Percentiles rank a stretch among this genome's conserved stretches.
These are phyloP conservation scores for Entrophospora sp. DNA, from an alignment of 192 early-diverging fungal species.

Conservation along the genomic window DNA sequence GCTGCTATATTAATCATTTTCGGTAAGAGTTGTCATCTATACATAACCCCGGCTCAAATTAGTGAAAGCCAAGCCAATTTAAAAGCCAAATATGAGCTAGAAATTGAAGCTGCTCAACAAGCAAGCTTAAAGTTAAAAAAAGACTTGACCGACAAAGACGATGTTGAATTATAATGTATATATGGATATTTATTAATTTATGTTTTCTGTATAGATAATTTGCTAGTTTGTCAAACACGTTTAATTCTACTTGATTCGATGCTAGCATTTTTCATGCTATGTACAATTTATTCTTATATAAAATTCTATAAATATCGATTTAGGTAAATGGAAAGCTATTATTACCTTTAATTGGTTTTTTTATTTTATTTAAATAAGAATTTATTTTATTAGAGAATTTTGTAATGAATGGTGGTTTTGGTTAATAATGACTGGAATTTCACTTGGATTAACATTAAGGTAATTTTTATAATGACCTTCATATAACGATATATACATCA, in stretches of 20 bases:
- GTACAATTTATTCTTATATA: conserved; percentile 84
- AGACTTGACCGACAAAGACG: too few relatives aligned
- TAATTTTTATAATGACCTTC: conserved; percentile 14
- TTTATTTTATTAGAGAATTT: conserved; percentile 70
- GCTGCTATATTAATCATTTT: conserved; percentile 74
- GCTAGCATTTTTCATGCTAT: conserved; percentile 84
- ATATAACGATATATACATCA: too few relatives aligned
- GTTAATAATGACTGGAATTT: conserved; percentile 72
- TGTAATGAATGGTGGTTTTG: conserved; percentile 76
- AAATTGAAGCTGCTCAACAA: not conserved
- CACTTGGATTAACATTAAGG: conserved; percentile 61
- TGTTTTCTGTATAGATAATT: conserved; percentile 83
- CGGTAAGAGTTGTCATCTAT: too few relatives aligned
- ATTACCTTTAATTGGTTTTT: conserved; percentile 6
- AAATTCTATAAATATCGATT: conserved; percentile 71
- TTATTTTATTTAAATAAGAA: conserved; percentile 20
- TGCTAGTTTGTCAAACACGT: conserved; percentile 80
- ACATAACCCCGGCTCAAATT: too few relatives aligned
- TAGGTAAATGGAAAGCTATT: conserved; percentile 21
- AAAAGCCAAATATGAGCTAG: not conserved
- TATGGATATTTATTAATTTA: too few relatives aligned
- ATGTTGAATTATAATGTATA: too few relatives aligned
- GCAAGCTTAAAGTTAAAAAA: not conserved
- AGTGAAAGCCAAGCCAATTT: not conserved
- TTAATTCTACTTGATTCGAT: conserved; percentile 92